Base-by-base conservation (phyloP, 2,329 filamentous ascomycete genomes). In the Sporothrix humicola region DNA sequence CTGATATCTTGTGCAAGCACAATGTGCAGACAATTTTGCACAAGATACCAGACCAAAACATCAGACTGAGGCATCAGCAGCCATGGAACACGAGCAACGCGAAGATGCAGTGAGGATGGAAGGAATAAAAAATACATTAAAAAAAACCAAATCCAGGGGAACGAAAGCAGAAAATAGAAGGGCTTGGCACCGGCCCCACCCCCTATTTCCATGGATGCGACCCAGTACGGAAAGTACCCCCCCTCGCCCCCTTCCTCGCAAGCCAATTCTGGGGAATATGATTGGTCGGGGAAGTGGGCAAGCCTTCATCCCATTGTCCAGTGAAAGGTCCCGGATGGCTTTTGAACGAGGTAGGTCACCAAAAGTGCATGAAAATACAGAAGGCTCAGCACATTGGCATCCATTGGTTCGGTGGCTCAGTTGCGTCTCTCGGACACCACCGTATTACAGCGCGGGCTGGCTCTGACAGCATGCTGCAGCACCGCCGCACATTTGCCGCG, bases 121-220 rank as follows among this genome's bases (percentile, higher is more conserved):
- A 26, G 23, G n/a, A 26, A 23, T 3, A 17, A 46, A 65, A n/a
- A 26, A 26, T 20, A 7, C 5, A n/a, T 5, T n/a, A n/a, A 23
- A 46, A 46, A 66, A 66, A 46, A 37, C 5, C 31, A 15, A 66
- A 26, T 66, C 61, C 46, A 44, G 58, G 59, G 61, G 42, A 66
- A 48, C 61, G n/a, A 26, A 65, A 46, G 61, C 42, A 65, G 42
- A 65, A 46, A 65, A 65, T 48, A 48, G 20, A 66, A 9, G 61
- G 31, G 44, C 61, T 66, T 66, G 61, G 61, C 61, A 17, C 42
- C 17, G 42, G n/a, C 61, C 37, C 61, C 61, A 66, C 61, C 42
- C 61, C 61, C 42, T 65, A 15, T 48, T 37, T 46, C 59, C 2
- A 12, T 46, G 37, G 61, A 48, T 48, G 26, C 61, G 37, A 65